Evolutionary conservation across 257 asterid genomes (phyloP).

Genomic region (Euphrasia confusa): DNA sequence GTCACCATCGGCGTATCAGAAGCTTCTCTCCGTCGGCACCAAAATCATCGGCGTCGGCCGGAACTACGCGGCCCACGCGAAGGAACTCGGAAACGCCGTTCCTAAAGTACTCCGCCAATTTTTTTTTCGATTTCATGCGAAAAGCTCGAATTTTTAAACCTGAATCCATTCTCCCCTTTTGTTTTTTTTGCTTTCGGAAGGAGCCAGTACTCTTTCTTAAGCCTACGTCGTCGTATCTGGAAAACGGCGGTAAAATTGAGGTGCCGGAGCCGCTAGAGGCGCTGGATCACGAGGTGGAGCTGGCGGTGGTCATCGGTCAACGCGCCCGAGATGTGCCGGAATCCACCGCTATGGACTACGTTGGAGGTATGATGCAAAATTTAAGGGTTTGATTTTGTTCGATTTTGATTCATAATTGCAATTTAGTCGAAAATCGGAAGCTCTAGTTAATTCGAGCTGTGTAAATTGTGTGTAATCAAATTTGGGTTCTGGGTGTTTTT

Average conservation of each 20-base stretch:
- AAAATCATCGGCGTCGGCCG: slow-evolving; percentile 94
- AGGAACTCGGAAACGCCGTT: slow-evolving; percentile 87
- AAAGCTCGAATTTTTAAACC: slow-evolving; percentile 5
- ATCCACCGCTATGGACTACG: slow-evolving; percentile 71
- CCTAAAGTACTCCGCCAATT: slow-evolving; percentile 48
- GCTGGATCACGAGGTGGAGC: slow-evolving; percentile 93
- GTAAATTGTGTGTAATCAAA: neutral
- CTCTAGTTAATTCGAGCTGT: neutral
- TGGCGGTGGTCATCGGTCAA: slow-evolving; percentile 84
- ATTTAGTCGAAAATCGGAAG: neutral
- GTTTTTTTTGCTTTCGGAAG: slow-evolving; percentile 30
- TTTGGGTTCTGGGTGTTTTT: neutral
- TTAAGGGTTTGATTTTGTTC: neutral
- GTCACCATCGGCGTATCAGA: slow-evolving; percentile 54
- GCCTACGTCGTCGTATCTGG: slow-evolving; percentile 91
- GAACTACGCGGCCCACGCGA: slow-evolving; percentile 96
- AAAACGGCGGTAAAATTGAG: slow-evolving; percentile 80
- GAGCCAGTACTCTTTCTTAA: slow-evolving; percentile 95
- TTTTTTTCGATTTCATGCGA: neutral
- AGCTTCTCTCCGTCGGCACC: slow-evolving; percentile 68
- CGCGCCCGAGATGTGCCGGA: slow-evolving; percentile 86
- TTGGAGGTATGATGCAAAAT: slow-evolving; percentile 51
- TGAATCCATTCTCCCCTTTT: slow-evolving; percentile 4
- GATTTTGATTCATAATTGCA: neutral
- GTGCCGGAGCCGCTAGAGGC: slow-evolving; percentile 78